Evolutionary conservation across 2,329 filamentous ascomycete species (phyloP).

Genomic region (Stagonosporopsis chrysanthemi): DNA sequence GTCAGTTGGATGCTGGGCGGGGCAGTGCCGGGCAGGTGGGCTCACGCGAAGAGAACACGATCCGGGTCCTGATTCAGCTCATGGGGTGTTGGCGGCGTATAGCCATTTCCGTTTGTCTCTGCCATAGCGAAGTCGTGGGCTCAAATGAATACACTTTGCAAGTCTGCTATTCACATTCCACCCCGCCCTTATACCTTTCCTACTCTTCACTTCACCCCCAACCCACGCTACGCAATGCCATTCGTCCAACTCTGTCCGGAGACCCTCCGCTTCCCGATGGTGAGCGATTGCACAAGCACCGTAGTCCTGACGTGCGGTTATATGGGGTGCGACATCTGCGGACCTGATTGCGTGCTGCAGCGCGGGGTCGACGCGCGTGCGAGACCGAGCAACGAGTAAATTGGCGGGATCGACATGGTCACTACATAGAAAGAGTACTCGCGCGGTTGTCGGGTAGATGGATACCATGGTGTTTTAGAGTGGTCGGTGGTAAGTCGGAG

Average conservation of each 20-base stretch:
- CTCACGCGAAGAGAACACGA: constrained; percentile 55
- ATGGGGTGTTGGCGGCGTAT: constrained; percentile 39
- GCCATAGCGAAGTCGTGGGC: neutral
- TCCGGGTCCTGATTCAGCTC: constrained; percentile 54
- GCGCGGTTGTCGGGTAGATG: neutral
- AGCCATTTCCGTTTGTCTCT: constrained; percentile 11
- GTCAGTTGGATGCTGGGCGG: neutral
- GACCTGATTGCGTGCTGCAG: constrained; percentile 7
- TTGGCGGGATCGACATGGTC: constrained; percentile 3
- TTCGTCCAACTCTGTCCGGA: neutral
- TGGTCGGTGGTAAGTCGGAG: constrained; percentile 1
- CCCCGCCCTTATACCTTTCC: neutral
- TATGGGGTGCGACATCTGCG: constrained; percentile 2
- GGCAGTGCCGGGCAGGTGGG: neutral
- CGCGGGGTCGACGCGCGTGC: neutral
- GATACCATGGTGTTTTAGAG: neutral
- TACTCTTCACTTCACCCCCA: neutral
- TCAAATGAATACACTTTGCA: neutral
- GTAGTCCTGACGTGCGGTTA: neutral
- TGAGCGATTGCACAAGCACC: constrained; percentile 10
- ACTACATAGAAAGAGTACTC: neutral
- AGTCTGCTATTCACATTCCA: neutral
- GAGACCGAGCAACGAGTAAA: neutral
- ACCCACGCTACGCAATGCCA: neutral
- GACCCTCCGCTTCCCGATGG: constrained; percentile 1